Base-by-base conservation (phyloP, 2,329 filamentous ascomycete species). In the Sporothrix euskadiensis region DNA sequence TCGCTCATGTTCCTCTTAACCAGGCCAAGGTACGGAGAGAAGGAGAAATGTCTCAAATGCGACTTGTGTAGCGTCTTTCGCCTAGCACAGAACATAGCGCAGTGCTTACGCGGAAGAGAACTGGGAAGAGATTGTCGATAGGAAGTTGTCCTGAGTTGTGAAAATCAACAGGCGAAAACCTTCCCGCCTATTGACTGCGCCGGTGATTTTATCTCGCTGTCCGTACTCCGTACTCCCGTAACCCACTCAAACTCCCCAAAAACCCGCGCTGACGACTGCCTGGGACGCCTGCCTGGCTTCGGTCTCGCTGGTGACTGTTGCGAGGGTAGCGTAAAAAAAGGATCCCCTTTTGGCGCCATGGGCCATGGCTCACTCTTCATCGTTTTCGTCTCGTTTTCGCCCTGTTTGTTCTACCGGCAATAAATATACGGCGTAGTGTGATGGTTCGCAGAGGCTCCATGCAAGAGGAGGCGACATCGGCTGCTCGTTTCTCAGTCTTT, bases 401-500 rank as follows among this genome's bases (percentile, higher is more conserved):
- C 44, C 19, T 39, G 54, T 56, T 73, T 56, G 32, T 19, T 14
- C 57, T 14, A 39, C 47, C 66, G 47, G 66, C 47, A 69, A 52
- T 56, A 69, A 49, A 49, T n/a, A 32, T 30, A 68, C 12, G 22
- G 26, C 9, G 16, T 14, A 54, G 54, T 47, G 54, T 10, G 30
- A 30, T 10, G 26, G 12, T 41, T 22, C 52, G n/a, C 30, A 14
- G 10, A 14, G 16, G 30, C 16, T 52, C 41, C 22, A 52, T 70
- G 68, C 49, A 39, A 22, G 26, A 22, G 26, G 52, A 73, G 73
- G 74, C 75, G 74, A 76, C 74, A 75, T 74, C 71, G 74, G 74
- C 74, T 56, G 57, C 39, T 32, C 35, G 41, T 66, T 73, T 63
- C 54, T 14, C 22, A 59, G 16, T 70, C 61, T 74, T 75, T 73